Conservation (phyloP, 176 grass and related monocot genomes). For the Echinochloa phyllopogon region DNA sequence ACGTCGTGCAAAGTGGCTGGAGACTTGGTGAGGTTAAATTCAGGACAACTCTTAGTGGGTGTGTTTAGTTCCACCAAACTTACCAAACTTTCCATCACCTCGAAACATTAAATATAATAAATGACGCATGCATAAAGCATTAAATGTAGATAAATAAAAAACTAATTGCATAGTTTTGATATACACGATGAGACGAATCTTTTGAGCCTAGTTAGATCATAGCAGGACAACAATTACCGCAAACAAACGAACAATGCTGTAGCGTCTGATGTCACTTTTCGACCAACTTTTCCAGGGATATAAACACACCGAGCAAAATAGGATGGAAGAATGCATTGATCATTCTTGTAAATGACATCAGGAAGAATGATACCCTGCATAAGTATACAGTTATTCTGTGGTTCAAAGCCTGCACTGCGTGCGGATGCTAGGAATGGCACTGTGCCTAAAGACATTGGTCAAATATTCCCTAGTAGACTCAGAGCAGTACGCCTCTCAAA, state of each 20-base stretch:
- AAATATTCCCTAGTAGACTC: slow-evolving; percentile 15
- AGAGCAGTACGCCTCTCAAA: not conserved
- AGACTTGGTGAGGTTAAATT: not conserved
- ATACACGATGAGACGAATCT: too few relatives aligned
- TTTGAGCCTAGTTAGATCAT: too few relatives aligned
- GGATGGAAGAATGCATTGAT: not conserved
- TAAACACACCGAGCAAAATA: slow-evolving; percentile 2
- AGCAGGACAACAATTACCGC: too few relatives aligned
- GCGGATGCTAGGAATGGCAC: not conserved
- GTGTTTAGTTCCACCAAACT: too few relatives aligned
- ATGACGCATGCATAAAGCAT: too few relatives aligned
- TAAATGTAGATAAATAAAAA: too few relatives aligned
- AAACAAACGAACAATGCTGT: too few relatives aligned
- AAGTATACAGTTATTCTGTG: slow-evolving; percentile 5
- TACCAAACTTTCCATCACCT: too few relatives aligned
- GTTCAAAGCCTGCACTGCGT: not conserved
- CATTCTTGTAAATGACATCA: not conserved
- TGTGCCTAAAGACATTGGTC: not conserved
- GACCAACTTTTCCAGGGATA: too few relatives aligned
- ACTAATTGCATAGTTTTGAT: too few relatives aligned
- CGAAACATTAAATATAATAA: too few relatives aligned
- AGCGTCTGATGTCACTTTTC: too few relatives aligned
- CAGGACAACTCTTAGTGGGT: not conserved
- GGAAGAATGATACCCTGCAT: not conserved
- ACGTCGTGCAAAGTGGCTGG: not conserved